Evolutionary conservation across 2,329 filamentous ascomycete genomes (phyloP).

Genomic region (Diaporthe australafricana): DNA sequence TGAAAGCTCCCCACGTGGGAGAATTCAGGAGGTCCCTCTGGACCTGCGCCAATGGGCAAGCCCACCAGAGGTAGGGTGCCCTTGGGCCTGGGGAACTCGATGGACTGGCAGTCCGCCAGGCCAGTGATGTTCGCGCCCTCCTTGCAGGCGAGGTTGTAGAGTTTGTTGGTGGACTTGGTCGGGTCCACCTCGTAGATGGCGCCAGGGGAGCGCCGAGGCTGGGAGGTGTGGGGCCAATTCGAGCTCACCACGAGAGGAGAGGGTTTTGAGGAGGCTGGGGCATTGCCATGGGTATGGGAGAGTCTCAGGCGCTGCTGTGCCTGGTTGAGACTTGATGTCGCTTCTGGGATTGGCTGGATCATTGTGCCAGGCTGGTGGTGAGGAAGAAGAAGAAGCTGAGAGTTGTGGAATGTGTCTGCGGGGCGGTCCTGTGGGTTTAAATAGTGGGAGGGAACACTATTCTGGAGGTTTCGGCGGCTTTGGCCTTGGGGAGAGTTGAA

Average conservation of each 20-base stretch:
- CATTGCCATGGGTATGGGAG: not conserved
- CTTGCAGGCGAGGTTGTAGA: conserved; percentile 36
- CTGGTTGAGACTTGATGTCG: not conserved
- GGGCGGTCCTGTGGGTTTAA: not conserved
- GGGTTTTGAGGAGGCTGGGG: not conserved
- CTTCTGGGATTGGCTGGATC: not conserved
- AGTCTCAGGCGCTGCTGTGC: not conserved
- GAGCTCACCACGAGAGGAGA: not conserved
- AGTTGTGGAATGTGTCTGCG: too few species aligned
- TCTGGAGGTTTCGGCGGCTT: not conserved
- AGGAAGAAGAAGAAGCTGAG: not conserved
- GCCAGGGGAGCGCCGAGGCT: conserved; percentile 26
- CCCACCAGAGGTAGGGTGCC: conserved; percentile 45
- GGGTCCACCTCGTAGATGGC: conserved; percentile 32
- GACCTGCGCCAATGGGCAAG: conserved; percentile 55
- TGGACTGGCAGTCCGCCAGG: conserved; percentile 27
- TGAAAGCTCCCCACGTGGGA: conserved; percentile 48
- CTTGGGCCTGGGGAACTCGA: conserved; percentile 26
- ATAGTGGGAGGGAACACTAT: not conserved
- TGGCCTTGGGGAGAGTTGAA: not conserved
- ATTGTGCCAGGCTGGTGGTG: not conserved
- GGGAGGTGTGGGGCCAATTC: not conserved
- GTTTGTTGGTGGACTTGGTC: conserved; percentile 29
- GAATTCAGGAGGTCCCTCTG: conserved; percentile 47
- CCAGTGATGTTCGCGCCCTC: conserved; percentile 22